Conservation (phyloP, 306 rosid species). For the Biancaea sappan region DNA sequence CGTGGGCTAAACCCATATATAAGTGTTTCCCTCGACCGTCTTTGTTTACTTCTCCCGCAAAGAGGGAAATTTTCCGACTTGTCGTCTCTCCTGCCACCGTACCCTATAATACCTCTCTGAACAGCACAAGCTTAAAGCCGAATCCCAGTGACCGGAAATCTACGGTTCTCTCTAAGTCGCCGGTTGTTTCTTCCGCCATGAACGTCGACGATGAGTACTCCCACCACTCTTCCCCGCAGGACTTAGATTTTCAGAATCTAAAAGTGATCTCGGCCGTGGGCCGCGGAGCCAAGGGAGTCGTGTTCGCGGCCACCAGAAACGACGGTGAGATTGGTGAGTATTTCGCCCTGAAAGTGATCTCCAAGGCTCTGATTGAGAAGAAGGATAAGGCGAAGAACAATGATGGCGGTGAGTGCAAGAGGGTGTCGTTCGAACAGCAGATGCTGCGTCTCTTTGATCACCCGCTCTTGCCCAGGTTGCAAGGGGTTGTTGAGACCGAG, state of each 20-base stretch:
- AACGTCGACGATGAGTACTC: neutral
- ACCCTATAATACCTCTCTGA: neutral
- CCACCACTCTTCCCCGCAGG: neutral
- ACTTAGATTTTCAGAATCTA: slow-evolving; percentile 50
- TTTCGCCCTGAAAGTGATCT: slow-evolving; percentile 75
- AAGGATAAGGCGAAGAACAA: slow-evolving; percentile 31
- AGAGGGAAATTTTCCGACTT: slow-evolving; percentile 7
- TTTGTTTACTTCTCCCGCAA: slow-evolving; percentile 23
- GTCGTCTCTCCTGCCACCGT: neutral
- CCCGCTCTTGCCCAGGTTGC: slow-evolving; percentile 67
- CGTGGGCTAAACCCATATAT: neutral
- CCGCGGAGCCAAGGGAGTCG: slow-evolving; percentile 96
- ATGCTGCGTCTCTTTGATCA: slow-evolving; percentile 67
- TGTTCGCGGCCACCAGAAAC: slow-evolving; percentile 53
- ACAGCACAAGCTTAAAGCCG: neutral
- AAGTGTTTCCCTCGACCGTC: neutral
- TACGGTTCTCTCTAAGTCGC: neutral
- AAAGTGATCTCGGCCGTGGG: slow-evolving; percentile 72
- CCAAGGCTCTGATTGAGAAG: slow-evolving; percentile 57
- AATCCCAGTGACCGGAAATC: neutral
- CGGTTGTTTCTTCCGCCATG: slow-evolving; percentile 39
- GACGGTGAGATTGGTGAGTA: slow-evolving; percentile 27
- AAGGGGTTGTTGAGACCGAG: slow-evolving; percentile 62
- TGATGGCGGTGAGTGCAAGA: slow-evolving; percentile 42
- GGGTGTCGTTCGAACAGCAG: slow-evolving; percentile 74